These are phyloP conservation scores for Blastomyces gilchristii DNA, from an alignment of 2,329 filamentous ascomycete genomes.

Conservation along the genomic window DNA sequence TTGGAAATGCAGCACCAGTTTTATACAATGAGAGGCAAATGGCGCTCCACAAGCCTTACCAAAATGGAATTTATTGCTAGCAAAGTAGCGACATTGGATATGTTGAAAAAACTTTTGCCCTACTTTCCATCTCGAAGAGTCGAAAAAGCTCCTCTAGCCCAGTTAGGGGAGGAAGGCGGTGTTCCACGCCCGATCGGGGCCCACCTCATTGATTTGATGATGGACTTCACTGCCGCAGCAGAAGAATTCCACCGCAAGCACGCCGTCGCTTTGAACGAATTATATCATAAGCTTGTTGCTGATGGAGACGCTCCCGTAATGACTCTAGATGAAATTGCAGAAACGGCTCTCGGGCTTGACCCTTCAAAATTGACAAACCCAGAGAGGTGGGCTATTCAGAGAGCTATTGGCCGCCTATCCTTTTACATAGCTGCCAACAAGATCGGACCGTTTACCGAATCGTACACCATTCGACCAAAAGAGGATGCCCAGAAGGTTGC, in stretches of 20 bases:
- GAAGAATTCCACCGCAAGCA: constrained; percentile 28
- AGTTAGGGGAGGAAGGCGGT: constrained; percentile 32
- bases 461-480: constrained; percentile 44
- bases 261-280: constrained; percentile 25
- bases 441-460: constrained; percentile 26
- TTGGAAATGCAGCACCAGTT: constrained; percentile 35
- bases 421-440: constrained; percentile 29
- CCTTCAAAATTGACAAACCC: constrained; percentile 23
- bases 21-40: constrained; percentile 35
- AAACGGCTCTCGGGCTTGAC: constrained; percentile 25
- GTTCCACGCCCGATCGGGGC: constrained; percentile 32
- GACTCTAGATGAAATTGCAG: constrained; percentile 31
- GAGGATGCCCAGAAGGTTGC: constrained; percentile 40
- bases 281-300: constrained; percentile 32
- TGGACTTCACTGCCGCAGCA: constrained; percentile 26
- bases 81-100: constrained; percentile 36
- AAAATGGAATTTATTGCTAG: constrained; percentile 42
- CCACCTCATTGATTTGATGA: constrained; percentile 27
- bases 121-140: constrained; percentile 39
- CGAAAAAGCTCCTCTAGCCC: constrained; percentile 22
- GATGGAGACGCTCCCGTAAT: constrained; percentile 26
- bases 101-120: constrained; percentile 40
- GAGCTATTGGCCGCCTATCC: constrained; percentile 22
- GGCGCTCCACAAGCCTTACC: constrained; percentile 29
- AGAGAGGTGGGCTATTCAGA: constrained; percentile 29